phyloP scores from a whole-genome alignment of 176 grass and related monocot genomes.

The Carex parvula region DNA sequence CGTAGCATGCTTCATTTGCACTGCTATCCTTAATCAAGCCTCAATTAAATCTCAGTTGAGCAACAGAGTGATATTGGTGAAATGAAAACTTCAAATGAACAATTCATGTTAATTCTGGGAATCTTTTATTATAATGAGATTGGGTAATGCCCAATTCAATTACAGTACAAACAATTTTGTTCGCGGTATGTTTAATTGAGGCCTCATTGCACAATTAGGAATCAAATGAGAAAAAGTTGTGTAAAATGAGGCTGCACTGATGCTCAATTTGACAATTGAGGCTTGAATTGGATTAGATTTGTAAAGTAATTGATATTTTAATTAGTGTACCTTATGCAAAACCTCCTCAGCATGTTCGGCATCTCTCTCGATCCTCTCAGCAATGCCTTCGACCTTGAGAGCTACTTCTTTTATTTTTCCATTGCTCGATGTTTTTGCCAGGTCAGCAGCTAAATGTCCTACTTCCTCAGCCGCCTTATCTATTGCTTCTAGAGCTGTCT shows the following conservation, averaged over 20 bases:
- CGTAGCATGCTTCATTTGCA: background rate
- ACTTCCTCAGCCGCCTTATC: background rate
- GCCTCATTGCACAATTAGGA: background rate
- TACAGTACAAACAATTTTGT: background rate
- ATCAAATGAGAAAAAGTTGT: background rate
- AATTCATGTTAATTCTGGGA: background rate
- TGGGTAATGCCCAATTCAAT: background rate
- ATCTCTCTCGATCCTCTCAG: background rate
- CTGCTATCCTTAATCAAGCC: background rate
- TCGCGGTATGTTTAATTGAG: background rate
- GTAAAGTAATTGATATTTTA: background rate
- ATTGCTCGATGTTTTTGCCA: background rate
- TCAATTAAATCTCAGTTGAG: background rate
- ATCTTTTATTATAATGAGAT: background rate
- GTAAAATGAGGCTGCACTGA: background rate
- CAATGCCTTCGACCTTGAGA: background rate
- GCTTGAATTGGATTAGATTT: background rate
- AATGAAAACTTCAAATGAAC: background rate
- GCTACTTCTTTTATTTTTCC: background rate
- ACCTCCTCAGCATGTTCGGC: background rate
- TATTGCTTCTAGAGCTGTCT: background rate
- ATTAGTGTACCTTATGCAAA: slow-evolving; percentile 10
- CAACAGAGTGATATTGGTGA: background rate
- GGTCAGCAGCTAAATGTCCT: slow-evolving; percentile 2
- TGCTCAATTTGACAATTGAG: background rate